Base-by-base conservation (phyloP, 805 yeast genomes). In the Candida glaebosa region DNA sequence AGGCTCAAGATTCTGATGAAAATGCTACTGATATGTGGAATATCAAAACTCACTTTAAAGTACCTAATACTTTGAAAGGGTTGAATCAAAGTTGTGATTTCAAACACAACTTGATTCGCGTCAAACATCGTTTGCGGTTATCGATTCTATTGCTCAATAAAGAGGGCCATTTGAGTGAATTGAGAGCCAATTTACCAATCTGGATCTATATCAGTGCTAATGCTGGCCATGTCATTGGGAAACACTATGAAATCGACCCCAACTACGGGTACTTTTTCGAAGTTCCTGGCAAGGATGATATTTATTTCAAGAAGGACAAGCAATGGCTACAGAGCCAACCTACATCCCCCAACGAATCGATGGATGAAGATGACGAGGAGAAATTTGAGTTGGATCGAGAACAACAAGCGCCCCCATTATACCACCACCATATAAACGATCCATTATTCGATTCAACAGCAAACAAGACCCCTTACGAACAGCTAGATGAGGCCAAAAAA, bases 181-280 rank as follows among this genome's bases (percentile, higher is more conserved):
- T 77, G 24, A 60, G 78, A 38, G 78, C 81, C 8, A 76, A 75
- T 46, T 54, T 77, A 33, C 82, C 82, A 0, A 56, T 77, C 1
- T 49, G 52, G 26, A 52, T 76, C 3, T 74, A 69, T 44, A 53
- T 75, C 14, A 67, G 73, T 40, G 63, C 74, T 3, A 61, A 62
- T 35, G 55, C 54, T 1, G 74, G 74, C 2, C 57, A 56, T 37
- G 68, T 62, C 5, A 47, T 52, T n/a, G 68, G 71, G 1, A 49
- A 50, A 15, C 68, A 63, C 41, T 60, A 48, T 44, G 66, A 59
- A 14, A 47, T 65, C 2, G 70, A 68, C 19, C 48, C 51, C 5
- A 31, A 33, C 9, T 50, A 54, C 26, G 68, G 67, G 10, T 34
- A 49, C 2, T 54, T 66, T 42, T 42, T 49, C 14, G 42, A 48